Percentiles rank a stretch among this genome's conserved stretches.
Evolutionary conservation across 31 red algal species (phyloP).

Genomic region (Odonthalia washingtoniensis): DNA sequence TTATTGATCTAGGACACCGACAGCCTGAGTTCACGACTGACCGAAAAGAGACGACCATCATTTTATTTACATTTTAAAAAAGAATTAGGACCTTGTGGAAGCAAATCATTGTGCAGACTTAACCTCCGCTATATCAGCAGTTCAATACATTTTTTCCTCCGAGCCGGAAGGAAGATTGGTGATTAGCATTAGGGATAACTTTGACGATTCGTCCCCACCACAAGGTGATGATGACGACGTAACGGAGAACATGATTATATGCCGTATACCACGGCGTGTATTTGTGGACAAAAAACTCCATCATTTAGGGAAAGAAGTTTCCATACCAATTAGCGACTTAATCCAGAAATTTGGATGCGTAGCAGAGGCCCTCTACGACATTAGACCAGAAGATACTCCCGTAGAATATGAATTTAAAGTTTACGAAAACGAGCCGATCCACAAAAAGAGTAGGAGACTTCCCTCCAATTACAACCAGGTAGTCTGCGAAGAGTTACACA

Average conservation of each 20-base stretch:
- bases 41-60: neutral
- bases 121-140: neutral
- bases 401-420: neutral
- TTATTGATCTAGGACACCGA: neutral
- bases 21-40: neutral
- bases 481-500: neutral
- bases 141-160: neutral
- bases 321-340: neutral
- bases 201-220: neutral
- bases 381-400: neutral
- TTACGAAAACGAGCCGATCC: neutral
- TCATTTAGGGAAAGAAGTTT: neutral
- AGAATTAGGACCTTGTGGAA: neutral
- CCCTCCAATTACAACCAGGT: conserved; percentile 1
- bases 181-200: neutral
- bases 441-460: neutral
- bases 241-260: neutral
- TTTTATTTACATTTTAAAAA: neutral
- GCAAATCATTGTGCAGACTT: neutral
- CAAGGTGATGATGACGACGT: neutral
- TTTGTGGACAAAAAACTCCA: neutral
- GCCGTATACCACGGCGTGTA: too few species aligned
- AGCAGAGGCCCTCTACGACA: neutral
- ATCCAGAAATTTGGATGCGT: neutral
- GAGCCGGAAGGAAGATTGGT: neutral